phyloP scores from a whole-genome alignment of 352 stramenopile genomes.

The Globisporangium nodosum region DNA sequence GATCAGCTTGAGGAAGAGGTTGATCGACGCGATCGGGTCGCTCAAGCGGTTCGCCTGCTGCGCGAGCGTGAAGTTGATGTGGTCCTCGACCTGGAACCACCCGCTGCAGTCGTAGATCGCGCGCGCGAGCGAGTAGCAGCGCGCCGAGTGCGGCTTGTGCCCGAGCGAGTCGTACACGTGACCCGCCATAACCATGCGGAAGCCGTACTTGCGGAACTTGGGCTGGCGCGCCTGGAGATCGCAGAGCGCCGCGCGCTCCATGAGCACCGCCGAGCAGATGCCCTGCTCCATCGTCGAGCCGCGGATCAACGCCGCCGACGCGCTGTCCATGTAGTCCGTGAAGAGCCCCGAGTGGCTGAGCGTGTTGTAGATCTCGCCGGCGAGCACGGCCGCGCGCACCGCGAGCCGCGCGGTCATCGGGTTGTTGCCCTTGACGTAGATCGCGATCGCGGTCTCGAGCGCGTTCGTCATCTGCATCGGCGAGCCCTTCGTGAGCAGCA shows the following conservation, averaged over 20 bases:
- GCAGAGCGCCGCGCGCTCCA: slow-evolving; percentile 74
- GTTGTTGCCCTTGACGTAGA: slow-evolving; percentile 58
- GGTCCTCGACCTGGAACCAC: slow-evolving; percentile 85
- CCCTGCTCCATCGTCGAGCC: slow-evolving; percentile 82
- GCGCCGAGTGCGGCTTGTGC: slow-evolving; percentile 66
- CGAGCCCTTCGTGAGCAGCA: slow-evolving; percentile 72
- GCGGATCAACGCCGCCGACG: slow-evolving; percentile 73
- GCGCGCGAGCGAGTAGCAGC: slow-evolving; percentile 73
- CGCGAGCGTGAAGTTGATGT: slow-evolving; percentile 85
- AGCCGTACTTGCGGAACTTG: slow-evolving; percentile 87
- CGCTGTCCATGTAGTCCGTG: slow-evolving; percentile 85
- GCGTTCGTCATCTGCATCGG: slow-evolving; percentile 84
- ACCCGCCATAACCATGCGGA: slow-evolving; percentile 87
- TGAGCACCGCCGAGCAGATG: slow-evolving; percentile 79
- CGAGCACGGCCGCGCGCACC: slow-evolving; percentile 60
- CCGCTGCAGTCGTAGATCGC: slow-evolving; percentile 77
- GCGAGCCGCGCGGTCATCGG: slow-evolving; percentile 44
- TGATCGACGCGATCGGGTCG: slow-evolving; percentile 78
- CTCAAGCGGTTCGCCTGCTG: slow-evolving; percentile 74
- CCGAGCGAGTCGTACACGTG: slow-evolving; percentile 77
- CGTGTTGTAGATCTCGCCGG: slow-evolving; percentile 75
- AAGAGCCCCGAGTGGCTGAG: slow-evolving; percentile 72
- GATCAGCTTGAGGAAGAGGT: slow-evolving; percentile 82
- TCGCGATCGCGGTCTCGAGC: slow-evolving; percentile 54
- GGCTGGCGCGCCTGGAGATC: slow-evolving; percentile 60